phyloP scores from a whole-genome alignment of 2,329 filamentous ascomycete species.

The Claviceps fusiformis region DNA sequence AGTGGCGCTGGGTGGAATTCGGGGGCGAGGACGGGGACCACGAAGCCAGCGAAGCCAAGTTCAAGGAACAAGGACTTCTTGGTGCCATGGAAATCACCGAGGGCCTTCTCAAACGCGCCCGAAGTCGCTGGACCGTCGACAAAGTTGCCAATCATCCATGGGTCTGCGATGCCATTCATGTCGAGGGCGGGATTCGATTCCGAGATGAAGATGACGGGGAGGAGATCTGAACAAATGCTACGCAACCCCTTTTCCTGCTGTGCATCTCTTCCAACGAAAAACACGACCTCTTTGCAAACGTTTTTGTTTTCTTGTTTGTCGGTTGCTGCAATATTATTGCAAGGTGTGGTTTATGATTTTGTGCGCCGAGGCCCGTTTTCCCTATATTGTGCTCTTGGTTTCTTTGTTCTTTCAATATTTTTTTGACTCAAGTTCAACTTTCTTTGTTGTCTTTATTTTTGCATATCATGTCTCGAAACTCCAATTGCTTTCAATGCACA shows the following conservation, averaged over 20 bases:
- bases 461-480: neutral
- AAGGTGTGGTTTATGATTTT: neutral
- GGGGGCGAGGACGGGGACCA: conserved; percentile 78
- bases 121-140: conserved; percentile 61
- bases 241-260: neutral
- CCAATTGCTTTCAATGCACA: neutral
- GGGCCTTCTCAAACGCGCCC: conserved; percentile 67
- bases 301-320: neutral
- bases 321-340: neutral
- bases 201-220: conserved; percentile 45
- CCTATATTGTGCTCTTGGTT: neutral
- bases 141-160: conserved; percentile 61
- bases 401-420: neutral
- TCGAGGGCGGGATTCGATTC: conserved; percentile 49
- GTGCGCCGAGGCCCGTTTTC: too few species aligned
- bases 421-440: neutral
- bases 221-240: conserved; percentile 25
- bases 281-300: neutral
- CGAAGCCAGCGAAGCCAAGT: conserved; percentile 49
- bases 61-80: conserved; percentile 49
- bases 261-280: neutral
- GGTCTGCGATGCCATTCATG: conserved; percentile 60
- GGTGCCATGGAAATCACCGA: conserved; percentile 76
- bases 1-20: conserved; percentile 90
- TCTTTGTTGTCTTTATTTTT: neutral